Conservation (phyloP, 2,329 filamentous ascomycete genomes). For the Aspergillus tamarii region DNA sequence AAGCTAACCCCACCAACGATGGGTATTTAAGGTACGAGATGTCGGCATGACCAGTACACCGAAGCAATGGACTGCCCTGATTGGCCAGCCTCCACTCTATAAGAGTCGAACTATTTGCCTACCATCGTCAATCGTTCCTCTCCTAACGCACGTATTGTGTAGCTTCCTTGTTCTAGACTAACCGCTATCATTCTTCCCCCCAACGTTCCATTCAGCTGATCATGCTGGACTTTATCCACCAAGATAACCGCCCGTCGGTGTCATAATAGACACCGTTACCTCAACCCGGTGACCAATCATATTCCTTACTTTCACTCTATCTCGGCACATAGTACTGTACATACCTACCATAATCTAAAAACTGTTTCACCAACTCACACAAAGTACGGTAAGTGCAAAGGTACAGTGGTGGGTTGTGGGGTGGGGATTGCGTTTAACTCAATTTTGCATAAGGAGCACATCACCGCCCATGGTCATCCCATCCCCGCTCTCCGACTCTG, state of each 20-base stretch:
- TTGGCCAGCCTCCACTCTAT: neutral
- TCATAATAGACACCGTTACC: neutral
- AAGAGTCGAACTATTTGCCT: neutral
- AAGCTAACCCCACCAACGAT: neutral
- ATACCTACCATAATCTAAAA: neutral
- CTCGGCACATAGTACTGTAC: neutral
- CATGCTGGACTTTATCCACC: no score
- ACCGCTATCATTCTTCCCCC: no score
- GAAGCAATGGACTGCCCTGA: neutral
- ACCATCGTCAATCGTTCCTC: constrained; percentile 5
- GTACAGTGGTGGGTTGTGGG: neutral
- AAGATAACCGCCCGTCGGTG: no score
- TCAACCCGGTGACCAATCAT: neutral
- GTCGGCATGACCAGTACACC: neutral
- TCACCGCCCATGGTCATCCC: neutral
- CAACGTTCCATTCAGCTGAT: neutral
- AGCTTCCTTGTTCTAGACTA: no score
- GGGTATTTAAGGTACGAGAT: neutral
- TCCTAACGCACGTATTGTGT: neutral
- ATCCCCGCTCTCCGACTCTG: neutral
- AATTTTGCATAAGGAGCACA: neutral
- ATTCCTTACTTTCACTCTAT: neutral
- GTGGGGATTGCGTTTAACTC: neutral
- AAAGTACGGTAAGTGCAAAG: neutral
- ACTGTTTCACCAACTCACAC: neutral